These are phyloP conservation scores for Suillus brevipes DNA, from an alignment of 768 basidiomycete species.

Conservation along the genomic window DNA sequence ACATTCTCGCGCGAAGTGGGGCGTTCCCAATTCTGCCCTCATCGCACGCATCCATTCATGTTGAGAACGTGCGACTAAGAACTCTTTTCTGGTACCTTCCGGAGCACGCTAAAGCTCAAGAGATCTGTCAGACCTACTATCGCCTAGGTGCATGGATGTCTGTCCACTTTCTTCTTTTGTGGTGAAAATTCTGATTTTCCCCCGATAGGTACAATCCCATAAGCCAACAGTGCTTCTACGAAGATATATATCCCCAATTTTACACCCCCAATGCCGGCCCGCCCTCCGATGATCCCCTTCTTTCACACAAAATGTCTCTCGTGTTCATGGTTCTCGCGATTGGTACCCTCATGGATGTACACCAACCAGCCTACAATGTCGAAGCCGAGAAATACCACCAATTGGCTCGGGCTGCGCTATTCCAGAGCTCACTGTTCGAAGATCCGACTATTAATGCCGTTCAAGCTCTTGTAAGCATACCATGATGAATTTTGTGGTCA, in stretches of 20 bases:
- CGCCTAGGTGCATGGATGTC: conserved; percentile 73
- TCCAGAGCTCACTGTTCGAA: conserved; percentile 64
- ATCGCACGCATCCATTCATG: conserved; percentile 36
- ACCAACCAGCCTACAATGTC: conserved; percentile 55
- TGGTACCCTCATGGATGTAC: conserved; percentile 60
- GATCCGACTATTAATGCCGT: conserved; percentile 68
- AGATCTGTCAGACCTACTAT: conserved; percentile 61
- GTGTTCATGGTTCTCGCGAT: conserved; percentile 69
- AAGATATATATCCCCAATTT: conserved; percentile 58
- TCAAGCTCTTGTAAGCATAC: conserved; percentile 56
- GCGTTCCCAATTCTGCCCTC: conserved; percentile 61
- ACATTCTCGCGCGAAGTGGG: conserved; percentile 63
- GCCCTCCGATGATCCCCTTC: conserved; percentile 49
- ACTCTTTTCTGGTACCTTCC: conserved; percentile 73
- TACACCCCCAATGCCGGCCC: conserved; percentile 48
- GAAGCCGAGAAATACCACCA: conserved; percentile 75
- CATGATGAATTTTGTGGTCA: conserved; percentile 37
- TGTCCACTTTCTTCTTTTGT: conserved; percentile 24
- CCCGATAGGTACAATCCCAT: conserved; percentile 65
- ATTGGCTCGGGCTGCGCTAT: conserved; percentile 62
- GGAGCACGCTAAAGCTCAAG: conserved; percentile 55
- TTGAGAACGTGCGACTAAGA: conserved; percentile 50
- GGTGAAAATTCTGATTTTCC: conserved; percentile 12
- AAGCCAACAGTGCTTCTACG: conserved; percentile 57
- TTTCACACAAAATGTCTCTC: conserved; percentile 62